Percentiles rank a stretch among this genome's conserved stretches.
These are phyloP conservation scores for Podaxis sp. DNA, from an alignment of 768 basidiomycete genomes.

Conservation along the genomic window DNA sequence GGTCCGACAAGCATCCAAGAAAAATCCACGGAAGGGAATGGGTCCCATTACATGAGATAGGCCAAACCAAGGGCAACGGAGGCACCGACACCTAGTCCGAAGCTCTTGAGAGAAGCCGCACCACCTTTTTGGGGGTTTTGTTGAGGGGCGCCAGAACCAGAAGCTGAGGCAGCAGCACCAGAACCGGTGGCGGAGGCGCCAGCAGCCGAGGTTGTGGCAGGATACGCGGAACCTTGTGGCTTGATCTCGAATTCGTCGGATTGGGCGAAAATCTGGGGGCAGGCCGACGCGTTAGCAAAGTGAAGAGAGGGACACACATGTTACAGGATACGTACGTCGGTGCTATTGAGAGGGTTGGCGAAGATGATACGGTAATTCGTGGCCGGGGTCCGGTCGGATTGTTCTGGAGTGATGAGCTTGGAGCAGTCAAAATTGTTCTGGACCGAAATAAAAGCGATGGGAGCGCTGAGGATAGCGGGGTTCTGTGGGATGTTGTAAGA, in stretches of 20 bases:
- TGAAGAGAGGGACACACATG: background rate
- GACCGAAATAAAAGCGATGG: constrained; percentile 44
- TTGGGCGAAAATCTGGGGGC: constrained; percentile 47
- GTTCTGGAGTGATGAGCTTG: constrained; percentile 41
- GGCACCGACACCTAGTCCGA: constrained; percentile 2
- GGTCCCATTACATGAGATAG: background rate
- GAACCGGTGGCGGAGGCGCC: constrained; percentile 19
- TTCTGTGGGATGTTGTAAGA: constrained; percentile 18
- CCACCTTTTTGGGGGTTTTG: background rate
- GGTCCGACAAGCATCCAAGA: constrained; percentile 1
- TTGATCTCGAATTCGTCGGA: constrained; percentile 60
- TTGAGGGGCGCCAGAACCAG: background rate
- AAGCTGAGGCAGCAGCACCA: constrained; percentile 17
- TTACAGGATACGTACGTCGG: constrained; percentile 41
- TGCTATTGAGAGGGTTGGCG: constrained; percentile 43
- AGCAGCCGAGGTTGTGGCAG: constrained; percentile 28
- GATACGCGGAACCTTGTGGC: constrained; percentile 49
- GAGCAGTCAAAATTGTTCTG: constrained; percentile 60
- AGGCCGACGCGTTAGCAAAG: background rate
- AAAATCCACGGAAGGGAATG: background rate
- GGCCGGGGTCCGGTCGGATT: constrained; percentile 35
- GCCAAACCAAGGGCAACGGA: constrained; percentile 9
- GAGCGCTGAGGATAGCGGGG: constrained; percentile 30
- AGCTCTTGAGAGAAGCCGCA: background rate
- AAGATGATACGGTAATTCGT: constrained; percentile 47